Percentiles rank a stretch among this genome's conserved stretches.
These are phyloP conservation scores for Cutaneotrichosporon cutaneum DNA, from an alignment of 1,284 basidiomycete species.

Conservation along the genomic window DNA sequence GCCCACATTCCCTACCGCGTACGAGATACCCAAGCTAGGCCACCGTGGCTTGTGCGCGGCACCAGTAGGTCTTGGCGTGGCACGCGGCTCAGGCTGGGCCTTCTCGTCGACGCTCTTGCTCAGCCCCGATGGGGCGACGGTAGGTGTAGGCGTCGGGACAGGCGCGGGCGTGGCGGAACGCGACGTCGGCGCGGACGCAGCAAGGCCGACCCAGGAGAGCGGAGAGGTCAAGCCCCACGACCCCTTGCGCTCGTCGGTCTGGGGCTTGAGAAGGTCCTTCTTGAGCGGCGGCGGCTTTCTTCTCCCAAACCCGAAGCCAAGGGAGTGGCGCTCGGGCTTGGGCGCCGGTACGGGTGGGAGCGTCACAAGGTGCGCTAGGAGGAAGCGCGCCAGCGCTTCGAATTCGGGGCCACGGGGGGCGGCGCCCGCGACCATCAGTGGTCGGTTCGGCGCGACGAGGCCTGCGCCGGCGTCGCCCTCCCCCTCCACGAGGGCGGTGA, in stretches of 20 bases:
- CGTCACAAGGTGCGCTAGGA: background rate
- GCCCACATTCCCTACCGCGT: slow-evolving; percentile 38
- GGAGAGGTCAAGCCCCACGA: slow-evolving; percentile 26
- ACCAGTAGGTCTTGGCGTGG: background rate
- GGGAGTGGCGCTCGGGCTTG: slow-evolving; percentile 15
- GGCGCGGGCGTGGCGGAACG: slow-evolving; percentile 9
- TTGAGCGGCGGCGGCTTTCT: background rate
- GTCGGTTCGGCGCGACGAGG: background rate
- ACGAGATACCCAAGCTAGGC: slow-evolving; percentile 20
- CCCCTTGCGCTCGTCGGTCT: slow-evolving; percentile 25
- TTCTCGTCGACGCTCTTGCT: background rate
- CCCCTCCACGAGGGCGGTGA: background rate
- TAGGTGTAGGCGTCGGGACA: background rate
- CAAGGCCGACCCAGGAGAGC: slow-evolving; percentile 19
- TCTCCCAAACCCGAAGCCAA: slow-evolving; percentile 31
- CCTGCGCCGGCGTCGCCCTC: background rate
- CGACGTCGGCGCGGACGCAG: slow-evolving; percentile 5
- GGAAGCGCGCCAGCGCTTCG: background rate
- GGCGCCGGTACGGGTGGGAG: slow-evolving; percentile 6
- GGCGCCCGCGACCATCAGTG: background rate
- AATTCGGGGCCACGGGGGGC: background rate
- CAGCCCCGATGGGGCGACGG: background rate
- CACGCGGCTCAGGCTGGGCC: background rate
- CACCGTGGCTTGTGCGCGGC: slow-evolving; percentile 19
- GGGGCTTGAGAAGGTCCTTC: background rate